Percentiles rank a stretch among this genome's conserved stretches.
Evolutionary conservation across 2,329 filamentous ascomycete species (phyloP).

Genomic region (Pseudogymnoascus sp.): DNA sequence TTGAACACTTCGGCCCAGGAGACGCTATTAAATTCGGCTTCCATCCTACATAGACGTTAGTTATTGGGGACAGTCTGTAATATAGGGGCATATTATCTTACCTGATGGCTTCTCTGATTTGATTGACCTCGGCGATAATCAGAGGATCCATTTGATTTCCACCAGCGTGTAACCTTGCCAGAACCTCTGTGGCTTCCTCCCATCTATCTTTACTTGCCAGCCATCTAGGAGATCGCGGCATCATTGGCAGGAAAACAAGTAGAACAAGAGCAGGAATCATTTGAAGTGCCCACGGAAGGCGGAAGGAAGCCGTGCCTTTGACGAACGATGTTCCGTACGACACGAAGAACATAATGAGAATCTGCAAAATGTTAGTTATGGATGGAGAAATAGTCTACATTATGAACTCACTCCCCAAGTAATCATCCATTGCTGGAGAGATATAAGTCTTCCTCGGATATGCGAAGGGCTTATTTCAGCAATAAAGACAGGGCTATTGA

Average conservation of each 20-base stretch:
- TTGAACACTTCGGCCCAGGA: background rate
- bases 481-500: conserved; percentile 53
- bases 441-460: conserved; percentile 36
- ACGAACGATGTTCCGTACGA: conserved; percentile 40
- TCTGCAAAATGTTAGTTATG: conserved; percentile 16
- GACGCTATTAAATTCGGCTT: background rate
- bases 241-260: conserved; percentile 34
- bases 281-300: conserved; percentile 42
- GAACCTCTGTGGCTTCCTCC: conserved; percentile 37
- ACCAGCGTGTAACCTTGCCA: conserved; percentile 49
- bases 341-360: conserved; percentile 41
- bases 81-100: background rate
- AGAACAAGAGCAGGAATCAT: conserved; percentile 38
- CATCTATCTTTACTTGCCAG: conserved; percentile 41
- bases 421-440: conserved; percentile 39
- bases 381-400: background rate
- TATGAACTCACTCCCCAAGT: conserved; percentile 32
- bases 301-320: conserved; percentile 39
- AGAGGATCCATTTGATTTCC: conserved; percentile 46
- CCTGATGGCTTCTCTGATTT: conserved; percentile 30
- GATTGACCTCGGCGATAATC: conserved; percentile 50
- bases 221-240: conserved; percentile 45
- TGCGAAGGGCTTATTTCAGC: conserved; percentile 45
- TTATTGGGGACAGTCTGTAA: background rate
- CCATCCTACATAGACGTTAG: background rate